These are phyloP conservation scores for Sporothrix sp. DNA, from an alignment of 2,329 filamentous ascomycete species.

Conservation along the genomic window DNA sequence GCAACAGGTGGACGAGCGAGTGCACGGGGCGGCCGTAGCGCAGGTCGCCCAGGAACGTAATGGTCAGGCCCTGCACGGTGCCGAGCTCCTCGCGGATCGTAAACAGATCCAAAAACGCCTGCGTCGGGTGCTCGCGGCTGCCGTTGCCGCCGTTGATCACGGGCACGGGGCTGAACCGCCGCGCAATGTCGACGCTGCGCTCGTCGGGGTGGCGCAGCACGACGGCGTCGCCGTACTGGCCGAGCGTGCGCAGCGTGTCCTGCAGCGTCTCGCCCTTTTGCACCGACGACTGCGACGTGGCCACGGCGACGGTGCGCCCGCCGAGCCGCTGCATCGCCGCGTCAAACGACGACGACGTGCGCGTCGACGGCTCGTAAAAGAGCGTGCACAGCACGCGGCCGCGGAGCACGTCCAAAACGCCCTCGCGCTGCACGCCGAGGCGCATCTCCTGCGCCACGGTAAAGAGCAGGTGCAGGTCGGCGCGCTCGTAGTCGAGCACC, in stretches of 20 bases:
- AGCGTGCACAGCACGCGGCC: conserved; percentile 81
- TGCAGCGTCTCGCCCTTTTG: conserved; percentile 91
- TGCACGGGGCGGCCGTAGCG: conserved; percentile 91
- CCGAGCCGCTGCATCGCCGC: conserved; percentile 97
- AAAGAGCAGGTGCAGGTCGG: conserved; percentile 87
- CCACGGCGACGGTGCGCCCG: conserved; percentile 71
- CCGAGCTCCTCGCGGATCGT: conserved; percentile 96
- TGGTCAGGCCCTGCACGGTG: conserved; percentile 87
- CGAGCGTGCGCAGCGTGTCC: conserved; percentile 87
- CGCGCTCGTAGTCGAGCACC: conserved; percentile 78
- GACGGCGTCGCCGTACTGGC: conserved; percentile 88
- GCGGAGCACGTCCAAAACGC: conserved; percentile 76
- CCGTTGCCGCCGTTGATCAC: conserved; percentile 98
- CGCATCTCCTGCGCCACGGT: conserved; percentile 98
- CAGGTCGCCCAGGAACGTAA: conserved; percentile 92
- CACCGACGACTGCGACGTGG: conserved; percentile 76
- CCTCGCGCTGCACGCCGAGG: conserved; percentile 83
- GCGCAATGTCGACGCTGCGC: conserved; percentile 67
- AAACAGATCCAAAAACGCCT: conserved; percentile 95
- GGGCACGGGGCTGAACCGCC: conserved; percentile 79
- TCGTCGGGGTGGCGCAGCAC: conserved; percentile 91
- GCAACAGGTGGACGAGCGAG: conserved; percentile 85
- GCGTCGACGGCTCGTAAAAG: conserved; percentile 96
- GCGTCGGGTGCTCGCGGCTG: conserved; percentile 90
- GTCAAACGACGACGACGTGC: conserved; percentile 92